Conservation (phyloP, 2,329 filamentous ascomycete species). For the Clonostachys sp. region DNA sequence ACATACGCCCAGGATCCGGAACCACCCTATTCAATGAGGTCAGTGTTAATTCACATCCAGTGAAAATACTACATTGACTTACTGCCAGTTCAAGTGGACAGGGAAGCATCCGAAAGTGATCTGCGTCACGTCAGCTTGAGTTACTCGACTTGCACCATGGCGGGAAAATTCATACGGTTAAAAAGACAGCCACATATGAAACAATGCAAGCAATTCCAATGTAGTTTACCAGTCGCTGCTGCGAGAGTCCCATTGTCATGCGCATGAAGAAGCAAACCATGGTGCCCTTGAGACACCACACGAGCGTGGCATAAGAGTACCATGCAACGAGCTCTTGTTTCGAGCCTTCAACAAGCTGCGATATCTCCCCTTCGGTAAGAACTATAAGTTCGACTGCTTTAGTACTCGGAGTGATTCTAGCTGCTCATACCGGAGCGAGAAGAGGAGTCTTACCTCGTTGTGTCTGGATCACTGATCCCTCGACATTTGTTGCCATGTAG, state of each 20-base stretch:
- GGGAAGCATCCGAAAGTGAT: slow-evolving; percentile 14
- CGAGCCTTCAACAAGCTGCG: slow-evolving; percentile 20
- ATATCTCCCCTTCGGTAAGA: slow-evolving; percentile 17
- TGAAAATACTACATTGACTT: background rate
- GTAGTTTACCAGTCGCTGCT: slow-evolving; percentile 11
- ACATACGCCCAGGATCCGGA: slow-evolving; percentile 9
- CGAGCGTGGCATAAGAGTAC: slow-evolving; percentile 29
- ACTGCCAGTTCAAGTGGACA: slow-evolving; percentile 13
- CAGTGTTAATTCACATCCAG: background rate
- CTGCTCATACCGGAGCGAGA: background rate
- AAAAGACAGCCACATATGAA: slow-evolving; percentile 9
- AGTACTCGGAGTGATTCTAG: too few relatives aligned
- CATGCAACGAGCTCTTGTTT: slow-evolving; percentile 30
- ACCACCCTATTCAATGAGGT: slow-evolving; percentile 6
- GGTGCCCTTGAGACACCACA: slow-evolving; percentile 24
- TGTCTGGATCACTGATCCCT: slow-evolving; percentile 4
- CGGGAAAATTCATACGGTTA: slow-evolving; percentile 7
- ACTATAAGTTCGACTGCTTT: background rate
- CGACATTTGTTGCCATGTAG: slow-evolving; percentile 11
- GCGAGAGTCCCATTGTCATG: slow-evolving; percentile 17
- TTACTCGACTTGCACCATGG: too few relatives aligned
- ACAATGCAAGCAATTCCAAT: slow-evolving; percentile 1
- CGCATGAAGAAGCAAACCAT: slow-evolving; percentile 19
- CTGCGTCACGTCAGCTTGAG: slow-evolving; percentile 3
- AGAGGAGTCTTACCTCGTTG: slow-evolving; percentile 1